Conservation (phyloP, 176 grass and related monocot genomes). For the Eremochloa ophiuroides region DNA sequence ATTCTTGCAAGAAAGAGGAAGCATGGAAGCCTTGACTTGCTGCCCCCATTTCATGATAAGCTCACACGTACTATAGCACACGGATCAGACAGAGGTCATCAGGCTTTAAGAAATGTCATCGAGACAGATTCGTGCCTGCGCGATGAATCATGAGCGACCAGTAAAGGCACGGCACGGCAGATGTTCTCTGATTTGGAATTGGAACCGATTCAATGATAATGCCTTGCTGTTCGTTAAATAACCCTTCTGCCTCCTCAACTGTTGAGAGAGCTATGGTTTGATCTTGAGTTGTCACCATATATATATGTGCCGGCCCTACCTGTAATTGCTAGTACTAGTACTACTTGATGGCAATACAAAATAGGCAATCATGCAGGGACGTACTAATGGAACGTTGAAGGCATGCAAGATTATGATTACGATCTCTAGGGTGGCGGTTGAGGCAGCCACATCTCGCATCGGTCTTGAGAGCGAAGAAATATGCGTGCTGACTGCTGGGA, state of each 20-base stretch:
- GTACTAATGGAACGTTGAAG: constrained; percentile 3
- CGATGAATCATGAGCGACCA: not conserved
- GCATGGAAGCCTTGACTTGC: constrained; percentile 2
- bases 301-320: not conserved
- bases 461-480: not conserved
- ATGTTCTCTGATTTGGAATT: not conserved
- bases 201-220: not conserved
- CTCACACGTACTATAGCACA: not conserved
- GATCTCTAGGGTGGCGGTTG: constrained; percentile 29
- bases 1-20: constrained; percentile 20
- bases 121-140: not conserved
- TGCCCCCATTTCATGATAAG: not conserved
- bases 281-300: not conserved
- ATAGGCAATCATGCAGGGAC: constrained; percentile 1
- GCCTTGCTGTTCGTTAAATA: constrained; percentile 1
- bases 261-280: not conserved
- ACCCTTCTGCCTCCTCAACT: constrained; percentile 12
- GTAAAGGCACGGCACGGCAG: not conserved
- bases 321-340: not conserved
- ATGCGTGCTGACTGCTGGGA: not conserved
- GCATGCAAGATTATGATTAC: not conserved
- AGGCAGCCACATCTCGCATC: constrained; percentile 29
- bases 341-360: not conserved
- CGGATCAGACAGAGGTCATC: not conserved
- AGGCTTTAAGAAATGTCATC: not conserved